A percentile compares a stretch with the other conserved stretches of the same genome.
Evolutionary conservation across 176 grass and related monocot genomes (phyloP).

Genomic region (Ampelocalamus luodianensis): DNA sequence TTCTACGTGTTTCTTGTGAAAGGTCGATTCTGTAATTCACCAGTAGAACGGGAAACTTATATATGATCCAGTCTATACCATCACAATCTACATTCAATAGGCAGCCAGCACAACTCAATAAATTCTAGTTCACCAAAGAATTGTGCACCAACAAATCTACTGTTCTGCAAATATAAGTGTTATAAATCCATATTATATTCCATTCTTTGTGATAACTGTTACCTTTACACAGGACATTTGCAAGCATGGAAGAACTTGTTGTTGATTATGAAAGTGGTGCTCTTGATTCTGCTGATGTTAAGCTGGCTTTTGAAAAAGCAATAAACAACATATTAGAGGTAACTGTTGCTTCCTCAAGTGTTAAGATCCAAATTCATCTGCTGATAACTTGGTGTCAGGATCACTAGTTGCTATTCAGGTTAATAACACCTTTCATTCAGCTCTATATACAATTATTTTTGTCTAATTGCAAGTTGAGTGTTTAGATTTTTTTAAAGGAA

Average conservation of each 20-base stretch:
- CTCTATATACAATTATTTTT: neutral
- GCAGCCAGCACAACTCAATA: neutral
- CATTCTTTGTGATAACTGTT: neutral
- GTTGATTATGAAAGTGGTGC: slow-evolving; percentile 53
- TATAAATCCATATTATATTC: neutral
- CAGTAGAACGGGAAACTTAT: neutral
- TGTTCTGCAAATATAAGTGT: neutral
- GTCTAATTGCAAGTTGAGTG: neutral
- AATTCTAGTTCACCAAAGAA: neutral
- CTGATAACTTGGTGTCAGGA: neutral
- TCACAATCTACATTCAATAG: neutral
- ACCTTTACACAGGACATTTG: slow-evolving; percentile 43
- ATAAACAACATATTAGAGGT: slow-evolving; percentile 47
- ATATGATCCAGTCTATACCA: neutral
- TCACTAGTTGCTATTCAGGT: slow-evolving; percentile 4
- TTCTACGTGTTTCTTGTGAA: neutral
- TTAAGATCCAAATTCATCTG: neutral
- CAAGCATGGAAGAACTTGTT: slow-evolving; percentile 57
- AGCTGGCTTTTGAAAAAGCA: slow-evolving; percentile 56
- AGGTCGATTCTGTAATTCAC: neutral
- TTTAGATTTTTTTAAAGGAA: no score
- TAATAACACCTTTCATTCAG: neutral
- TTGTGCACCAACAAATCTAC: neutral
- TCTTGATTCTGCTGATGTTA: slow-evolving; percentile 61
- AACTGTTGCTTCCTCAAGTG: slow-evolving; percentile 4